A percentile compares a stretch with the other conserved stretches of the same genome.
These are phyloP conservation scores for Bacidia rubella DNA, from an alignment of 495 filamentous ascomycete genomes.

Conservation along the genomic window DNA sequence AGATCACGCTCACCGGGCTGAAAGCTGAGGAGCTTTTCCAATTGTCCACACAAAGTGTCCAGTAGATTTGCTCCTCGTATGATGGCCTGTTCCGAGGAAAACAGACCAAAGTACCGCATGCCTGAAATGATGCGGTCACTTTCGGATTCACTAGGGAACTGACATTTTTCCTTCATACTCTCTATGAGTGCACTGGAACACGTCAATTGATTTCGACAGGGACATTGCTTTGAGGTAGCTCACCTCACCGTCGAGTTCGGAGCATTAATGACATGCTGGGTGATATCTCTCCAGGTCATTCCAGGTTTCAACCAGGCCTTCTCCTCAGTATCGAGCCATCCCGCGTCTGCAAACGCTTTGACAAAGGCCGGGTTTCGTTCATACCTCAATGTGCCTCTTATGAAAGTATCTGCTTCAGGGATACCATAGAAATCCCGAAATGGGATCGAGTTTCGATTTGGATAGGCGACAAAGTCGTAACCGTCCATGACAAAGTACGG, in stretches of 20 bases:
- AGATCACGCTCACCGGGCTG: constrained; percentile 13
- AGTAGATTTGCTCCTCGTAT: constrained; percentile 7
- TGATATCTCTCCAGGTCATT: constrained; percentile 6
- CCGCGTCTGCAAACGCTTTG: constrained; percentile 14
- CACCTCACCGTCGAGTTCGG: background rate
- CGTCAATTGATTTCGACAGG: too few relatives aligned
- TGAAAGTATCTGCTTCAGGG: constrained; percentile 11
- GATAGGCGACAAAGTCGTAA: constrained; percentile 66
- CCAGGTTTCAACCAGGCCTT: constrained; percentile 8
- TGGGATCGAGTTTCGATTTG: constrained; percentile 77
- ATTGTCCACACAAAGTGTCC: constrained; percentile 11
- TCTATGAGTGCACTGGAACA: background rate
- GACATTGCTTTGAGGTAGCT: too few relatives aligned
- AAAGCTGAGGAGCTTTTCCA: constrained; percentile 14
- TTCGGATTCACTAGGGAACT: constrained; percentile 1
- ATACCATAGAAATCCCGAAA: constrained; percentile 72
- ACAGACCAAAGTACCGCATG: constrained; percentile 4
- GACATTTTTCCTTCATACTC: background rate
- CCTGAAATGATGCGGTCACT: constrained; percentile 11
- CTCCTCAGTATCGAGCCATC: constrained; percentile 11
- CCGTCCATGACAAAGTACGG: constrained; percentile 6
- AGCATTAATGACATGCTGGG: constrained; percentile 3
- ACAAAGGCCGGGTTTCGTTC: constrained; percentile 17
- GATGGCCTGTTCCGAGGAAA: constrained; percentile 9
- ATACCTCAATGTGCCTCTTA: constrained; percentile 19